Conservation (phyloP, 2,329 filamentous ascomycete species). For the Ciborinia camelliae region DNA sequence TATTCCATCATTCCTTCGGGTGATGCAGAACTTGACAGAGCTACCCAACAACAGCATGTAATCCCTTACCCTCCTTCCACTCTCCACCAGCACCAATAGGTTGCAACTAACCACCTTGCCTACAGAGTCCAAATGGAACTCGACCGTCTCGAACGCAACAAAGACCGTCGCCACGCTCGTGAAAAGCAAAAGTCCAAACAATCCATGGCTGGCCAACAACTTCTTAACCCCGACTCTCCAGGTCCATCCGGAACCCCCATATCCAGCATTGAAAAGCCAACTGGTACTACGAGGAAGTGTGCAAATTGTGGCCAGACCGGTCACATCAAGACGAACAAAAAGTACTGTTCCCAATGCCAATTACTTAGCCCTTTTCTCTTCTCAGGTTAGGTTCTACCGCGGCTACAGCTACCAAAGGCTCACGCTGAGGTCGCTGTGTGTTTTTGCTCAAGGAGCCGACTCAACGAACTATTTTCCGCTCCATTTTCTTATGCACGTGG, state of each 20-base stretch:
- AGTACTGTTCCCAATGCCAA: constrained; percentile 52
- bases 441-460: constrained; percentile 21
- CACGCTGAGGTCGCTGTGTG: constrained; percentile 10
- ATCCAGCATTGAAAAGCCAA: constrained; percentile 49
- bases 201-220: constrained; percentile 19
- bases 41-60: constrained; percentile 54
- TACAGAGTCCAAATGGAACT: constrained; percentile 69
- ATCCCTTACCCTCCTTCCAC: not conserved
- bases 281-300: constrained; percentile 82
- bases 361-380: constrained; percentile 15
- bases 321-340: constrained; percentile 99
- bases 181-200: constrained; percentile 76
- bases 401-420: not conserved
- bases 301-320: constrained; percentile 96
- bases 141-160: constrained; percentile 82
- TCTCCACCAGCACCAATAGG: no score
- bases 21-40: constrained; percentile 62
- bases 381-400: constrained; percentile 3
- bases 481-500: not conserved
- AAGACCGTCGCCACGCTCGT: constrained; percentile 81
- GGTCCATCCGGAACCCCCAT: constrained; percentile 41
- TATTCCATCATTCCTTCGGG: constrained; percentile 62
- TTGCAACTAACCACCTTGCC: not conserved
- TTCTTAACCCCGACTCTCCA: constrained; percentile 41
- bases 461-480: not conserved